These are phyloP conservation scores for Candida chauliodis DNA, from an alignment of 805 yeast genomes.

Conservation along the genomic window DNA sequence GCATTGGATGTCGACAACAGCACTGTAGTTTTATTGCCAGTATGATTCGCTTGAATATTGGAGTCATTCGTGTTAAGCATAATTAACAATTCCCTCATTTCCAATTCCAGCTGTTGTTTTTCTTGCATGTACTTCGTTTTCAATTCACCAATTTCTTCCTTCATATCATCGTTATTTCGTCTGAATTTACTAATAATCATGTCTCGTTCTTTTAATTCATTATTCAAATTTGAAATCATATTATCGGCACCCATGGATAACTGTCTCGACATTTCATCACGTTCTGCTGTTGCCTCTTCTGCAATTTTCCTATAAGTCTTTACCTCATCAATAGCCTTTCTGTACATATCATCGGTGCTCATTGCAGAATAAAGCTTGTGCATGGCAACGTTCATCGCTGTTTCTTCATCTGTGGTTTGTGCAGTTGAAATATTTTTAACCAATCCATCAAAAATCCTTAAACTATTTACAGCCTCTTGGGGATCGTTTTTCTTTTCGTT, in stretches of 20 bases:
- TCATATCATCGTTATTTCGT: conserved; percentile 57
- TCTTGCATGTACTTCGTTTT: conserved; percentile 58
- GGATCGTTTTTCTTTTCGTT: conserved; percentile 46
- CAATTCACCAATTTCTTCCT: conserved; percentile 58
- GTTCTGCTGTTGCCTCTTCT: conserved; percentile 55
- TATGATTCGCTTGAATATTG: conserved; percentile 30
- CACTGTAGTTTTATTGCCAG: conserved; percentile 29
- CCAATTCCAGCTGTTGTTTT: conserved; percentile 72
- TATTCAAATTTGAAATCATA: conserved; percentile 54
- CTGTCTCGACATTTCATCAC: conserved; percentile 61
- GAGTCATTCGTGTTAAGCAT: conserved; percentile 47
- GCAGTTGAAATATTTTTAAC: conserved; percentile 58
- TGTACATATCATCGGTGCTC: conserved; percentile 83
- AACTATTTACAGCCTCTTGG: conserved; percentile 48
- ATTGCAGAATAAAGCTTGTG: conserved; percentile 67
- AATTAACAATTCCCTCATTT: conserved; percentile 69
- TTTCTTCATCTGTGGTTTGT: conserved; percentile 44
- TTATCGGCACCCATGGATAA: conserved; percentile 76
- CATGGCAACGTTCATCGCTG: conserved; percentile 67
- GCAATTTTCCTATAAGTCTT: conserved; percentile 49
- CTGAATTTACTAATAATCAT: conserved; percentile 56
- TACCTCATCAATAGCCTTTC: conserved; percentile 58
- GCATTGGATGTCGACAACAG: conserved; percentile 32
- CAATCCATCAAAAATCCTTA: conserved; percentile 62
- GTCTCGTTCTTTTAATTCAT: conserved; percentile 63